Conservation (phyloP, 495 filamentous ascomycete genomes). For the Parachaetomium inaequale region DNA sequence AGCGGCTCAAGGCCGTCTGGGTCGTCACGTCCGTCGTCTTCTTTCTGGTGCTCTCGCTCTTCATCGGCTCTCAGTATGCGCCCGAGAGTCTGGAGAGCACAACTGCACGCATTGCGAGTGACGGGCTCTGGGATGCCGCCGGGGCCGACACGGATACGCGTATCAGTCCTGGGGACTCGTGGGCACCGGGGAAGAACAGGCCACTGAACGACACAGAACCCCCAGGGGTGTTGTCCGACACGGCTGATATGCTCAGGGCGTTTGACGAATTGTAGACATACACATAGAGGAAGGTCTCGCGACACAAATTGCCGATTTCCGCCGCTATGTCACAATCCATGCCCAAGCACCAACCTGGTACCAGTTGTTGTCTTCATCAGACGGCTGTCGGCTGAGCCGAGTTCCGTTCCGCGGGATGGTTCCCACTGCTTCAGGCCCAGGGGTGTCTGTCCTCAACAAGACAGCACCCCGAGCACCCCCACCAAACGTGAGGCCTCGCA, state of each 20-base stretch:
- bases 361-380: not conserved
- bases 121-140: slow-evolving; percentile 14
- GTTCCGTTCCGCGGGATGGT: not conserved
- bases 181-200: not conserved
- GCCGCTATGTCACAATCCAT: not conserved
- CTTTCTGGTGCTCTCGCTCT: slow-evolving; percentile 44
- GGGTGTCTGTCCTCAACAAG: not conserved
- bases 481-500: too few species aligned
- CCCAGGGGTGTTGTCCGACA: slow-evolving; percentile 4
- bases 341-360: not conserved
- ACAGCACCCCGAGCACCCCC: too few species aligned
- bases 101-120: slow-evolving; percentile 16
- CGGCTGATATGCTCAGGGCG: slow-evolving; percentile 33
- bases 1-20: slow-evolving; percentile 61
- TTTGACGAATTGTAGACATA: slow-evolving; percentile 42
- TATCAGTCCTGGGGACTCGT: not conserved
- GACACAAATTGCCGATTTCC: not conserved
- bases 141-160: not conserved
- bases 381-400: not conserved
- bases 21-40: slow-evolving; percentile 46
- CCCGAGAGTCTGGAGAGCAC: slow-evolving; percentile 23
- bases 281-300: not conserved
- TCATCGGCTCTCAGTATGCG: slow-evolving; percentile 40
- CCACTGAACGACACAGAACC: slow-evolving; percentile 8
- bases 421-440: not conserved